These are phyloP conservation scores for Tuber magnatum DNA, from an alignment of 495 filamentous ascomycete species.

Conservation along the genomic window DNA sequence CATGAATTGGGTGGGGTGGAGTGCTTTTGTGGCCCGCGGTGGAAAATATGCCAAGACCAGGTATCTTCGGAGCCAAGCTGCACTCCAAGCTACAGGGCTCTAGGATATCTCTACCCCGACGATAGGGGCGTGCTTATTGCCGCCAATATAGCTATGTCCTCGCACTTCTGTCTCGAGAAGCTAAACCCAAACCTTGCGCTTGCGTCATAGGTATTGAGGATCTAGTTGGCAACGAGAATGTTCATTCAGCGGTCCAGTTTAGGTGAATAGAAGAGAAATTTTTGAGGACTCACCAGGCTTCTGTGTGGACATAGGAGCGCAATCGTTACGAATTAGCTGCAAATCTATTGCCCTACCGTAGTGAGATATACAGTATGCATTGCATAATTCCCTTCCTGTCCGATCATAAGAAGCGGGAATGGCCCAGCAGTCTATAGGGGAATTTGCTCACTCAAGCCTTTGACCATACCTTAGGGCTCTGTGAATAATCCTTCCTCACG, in stretches of 20 bases:
- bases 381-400: not conserved
- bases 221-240: not conserved
- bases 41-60: not conserved
- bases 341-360: not conserved
- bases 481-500: not conserved
- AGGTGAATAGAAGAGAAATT: not conserved
- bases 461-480: not conserved
- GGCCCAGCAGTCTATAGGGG: not conserved
- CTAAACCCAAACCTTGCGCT: not conserved
- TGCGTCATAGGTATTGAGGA: not conserved
- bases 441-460: not conserved
- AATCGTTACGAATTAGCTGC: not conserved
- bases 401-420: not conserved
- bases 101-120: not conserved
- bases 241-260: not conserved
- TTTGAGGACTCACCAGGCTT: not conserved
- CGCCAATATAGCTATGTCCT: not conserved
- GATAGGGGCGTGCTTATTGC: not conserved
- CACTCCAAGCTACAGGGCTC: not conserved
- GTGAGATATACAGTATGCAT: not conserved
- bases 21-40: not conserved
- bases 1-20: not conserved
- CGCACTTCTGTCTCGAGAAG: not conserved
- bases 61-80: not conserved
- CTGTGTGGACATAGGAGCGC: not conserved